These are phyloP conservation scores for Neurospora sp. DNA, from an alignment of 2,329 filamentous ascomycete genomes.

Conservation along the genomic window DNA sequence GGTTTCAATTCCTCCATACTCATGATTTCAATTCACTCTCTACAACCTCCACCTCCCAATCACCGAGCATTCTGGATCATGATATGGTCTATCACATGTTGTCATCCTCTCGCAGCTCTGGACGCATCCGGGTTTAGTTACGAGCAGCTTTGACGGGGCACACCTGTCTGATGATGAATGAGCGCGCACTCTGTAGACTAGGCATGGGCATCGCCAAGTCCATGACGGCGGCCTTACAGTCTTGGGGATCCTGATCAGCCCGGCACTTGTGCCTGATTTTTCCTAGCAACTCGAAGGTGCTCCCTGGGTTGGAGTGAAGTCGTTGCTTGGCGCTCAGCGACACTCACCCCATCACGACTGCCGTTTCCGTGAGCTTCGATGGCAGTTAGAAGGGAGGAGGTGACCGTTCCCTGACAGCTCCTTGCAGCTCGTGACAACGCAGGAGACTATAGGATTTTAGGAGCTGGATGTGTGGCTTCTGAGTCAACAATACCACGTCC, in stretches of 20 bases:
- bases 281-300: not conserved
- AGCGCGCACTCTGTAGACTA: not conserved
- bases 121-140: not conserved
- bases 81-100: not conserved
- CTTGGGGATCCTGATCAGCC: not conserved
- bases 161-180: not conserved
- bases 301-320: not conserved
- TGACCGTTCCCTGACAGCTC: not conserved
- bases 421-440: not conserved
- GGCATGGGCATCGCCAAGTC: not conserved
- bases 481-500: not conserved
- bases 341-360: not conserved
- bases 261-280: not conserved
- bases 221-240: not conserved
- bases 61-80: not conserved
- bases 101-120: not conserved
- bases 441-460: not conserved
- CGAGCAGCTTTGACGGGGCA: not conserved
- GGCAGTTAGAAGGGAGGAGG: not conserved
- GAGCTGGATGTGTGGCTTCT: not conserved
- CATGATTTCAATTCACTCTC: not conserved
- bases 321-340: not conserved
- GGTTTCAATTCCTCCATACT: not conserved
- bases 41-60: not conserved
- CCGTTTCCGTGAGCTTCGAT: not conserved